Conservation (phyloP, 495 filamentous ascomycete genomes). For the Aspergillus mulundensis region DNA sequence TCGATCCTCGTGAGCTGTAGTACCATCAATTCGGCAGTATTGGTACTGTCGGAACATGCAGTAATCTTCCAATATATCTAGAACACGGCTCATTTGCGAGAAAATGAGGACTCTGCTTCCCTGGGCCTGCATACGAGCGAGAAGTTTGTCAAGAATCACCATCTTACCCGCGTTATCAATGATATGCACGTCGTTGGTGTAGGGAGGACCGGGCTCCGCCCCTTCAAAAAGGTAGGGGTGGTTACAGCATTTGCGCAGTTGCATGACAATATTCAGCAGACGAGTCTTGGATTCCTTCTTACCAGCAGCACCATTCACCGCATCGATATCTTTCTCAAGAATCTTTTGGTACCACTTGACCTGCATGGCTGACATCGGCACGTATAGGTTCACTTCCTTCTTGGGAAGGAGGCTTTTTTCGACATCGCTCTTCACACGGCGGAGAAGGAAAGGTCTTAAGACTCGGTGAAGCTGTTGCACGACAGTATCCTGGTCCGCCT, state of each 20-base stretch:
- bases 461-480: conserved; percentile 95
- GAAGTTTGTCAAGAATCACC: conserved; percentile 91
- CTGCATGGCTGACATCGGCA: conserved; percentile 99
- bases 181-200: conserved; percentile 96
- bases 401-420: conserved; percentile 98
- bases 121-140: conserved; percentile 75
- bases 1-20: conserved; percentile 95
- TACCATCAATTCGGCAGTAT: conserved; percentile 97
- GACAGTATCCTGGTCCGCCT: conserved; percentile 88
- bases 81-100: conserved; percentile 96
- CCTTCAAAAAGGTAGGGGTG: conserved; percentile 99
- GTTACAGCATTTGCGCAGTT: conserved; percentile 98
- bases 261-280: conserved; percentile 99
- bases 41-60: conserved; percentile 91
- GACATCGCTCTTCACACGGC: conserved; percentile 96
- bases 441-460: conserved; percentile 86
- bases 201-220: conserved; percentile 94
- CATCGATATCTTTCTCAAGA: conserved; percentile 97
- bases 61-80: conserved; percentile 98
- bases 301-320: conserved; percentile 93
- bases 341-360: conserved; percentile 99
- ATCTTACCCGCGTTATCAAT: conserved; percentile 94
- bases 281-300: conserved; percentile 98
- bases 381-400: conserved; percentile 95
- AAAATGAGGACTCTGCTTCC: conserved; percentile 96